These are phyloP conservation scores for Prunus campanulata DNA, from an alignment of 306 rosid species.

Conservation along the genomic window DNA sequence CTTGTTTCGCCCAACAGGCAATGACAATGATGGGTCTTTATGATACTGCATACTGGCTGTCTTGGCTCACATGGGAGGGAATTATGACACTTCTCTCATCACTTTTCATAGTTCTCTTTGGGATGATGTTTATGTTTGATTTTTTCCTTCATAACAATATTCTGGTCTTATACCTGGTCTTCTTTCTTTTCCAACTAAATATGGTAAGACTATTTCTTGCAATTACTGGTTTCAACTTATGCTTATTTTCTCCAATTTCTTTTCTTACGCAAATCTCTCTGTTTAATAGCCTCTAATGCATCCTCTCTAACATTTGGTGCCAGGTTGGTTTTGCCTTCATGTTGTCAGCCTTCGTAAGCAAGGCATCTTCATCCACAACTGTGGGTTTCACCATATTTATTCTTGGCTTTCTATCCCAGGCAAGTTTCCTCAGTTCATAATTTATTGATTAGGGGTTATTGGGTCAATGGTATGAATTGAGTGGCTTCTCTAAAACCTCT, in stretches of 20 bases:
- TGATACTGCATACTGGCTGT: conserved; percentile 76
- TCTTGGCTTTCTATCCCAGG: conserved; percentile 88
- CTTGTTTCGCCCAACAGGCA: conserved; percentile 38
- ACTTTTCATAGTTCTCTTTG: conserved; percentile 64
- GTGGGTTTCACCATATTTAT: conserved; percentile 73
- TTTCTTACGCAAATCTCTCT: neutral
- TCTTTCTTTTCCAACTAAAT: conserved; percentile 86
- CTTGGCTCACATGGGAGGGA: conserved; percentile 85
- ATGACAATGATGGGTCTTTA: conserved; percentile 84
- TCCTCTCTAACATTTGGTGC: conserved; percentile 24
- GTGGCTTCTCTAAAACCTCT: no score
- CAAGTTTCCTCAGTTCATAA: conserved; percentile 32
- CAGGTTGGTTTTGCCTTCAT: conserved; percentile 87
- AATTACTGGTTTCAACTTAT: conserved; percentile 18
- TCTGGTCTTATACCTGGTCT: conserved; percentile 51
- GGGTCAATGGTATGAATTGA: neutral
- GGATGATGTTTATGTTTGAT: conserved; percentile 73
- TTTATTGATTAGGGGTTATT: conserved; percentile 15
- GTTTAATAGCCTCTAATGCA: neutral
- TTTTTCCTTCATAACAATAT: conserved; percentile 68
- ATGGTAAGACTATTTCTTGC: conserved; percentile 54
- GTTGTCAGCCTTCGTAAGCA: conserved; percentile 78
- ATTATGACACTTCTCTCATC: conserved; percentile 52
- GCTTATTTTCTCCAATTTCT: conserved; percentile 9
- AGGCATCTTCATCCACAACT: conserved; percentile 84